These are phyloP conservation scores for Abrus precatorius DNA, from an alignment of 306 rosid species.

Conservation along the genomic window DNA sequence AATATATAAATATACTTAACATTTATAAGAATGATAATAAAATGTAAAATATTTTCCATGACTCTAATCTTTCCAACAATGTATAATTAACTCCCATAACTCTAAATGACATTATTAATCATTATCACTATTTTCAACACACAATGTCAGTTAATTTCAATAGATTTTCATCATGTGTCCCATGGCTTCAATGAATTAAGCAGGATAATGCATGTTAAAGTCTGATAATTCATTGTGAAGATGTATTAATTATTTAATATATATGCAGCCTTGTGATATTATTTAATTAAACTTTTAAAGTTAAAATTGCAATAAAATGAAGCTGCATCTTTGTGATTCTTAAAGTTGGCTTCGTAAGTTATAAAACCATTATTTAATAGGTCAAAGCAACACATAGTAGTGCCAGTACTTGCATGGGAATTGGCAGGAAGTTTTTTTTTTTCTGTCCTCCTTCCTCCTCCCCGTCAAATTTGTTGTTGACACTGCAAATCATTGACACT, in stretches of 20 bases:
- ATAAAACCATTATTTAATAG: constrained; percentile 19
- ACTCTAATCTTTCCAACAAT: constrained; percentile 9
- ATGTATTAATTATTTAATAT: background rate
- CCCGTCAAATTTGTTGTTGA: constrained; percentile 1
- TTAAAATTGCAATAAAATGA: constrained; percentile 22
- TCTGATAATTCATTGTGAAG: constrained; percentile 18
- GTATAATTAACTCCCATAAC: background rate
- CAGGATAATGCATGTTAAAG: background rate
- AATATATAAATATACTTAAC: background rate
- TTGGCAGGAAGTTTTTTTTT: constrained; percentile 13
- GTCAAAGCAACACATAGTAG: constrained; percentile 14
- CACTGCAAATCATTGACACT: background rate
- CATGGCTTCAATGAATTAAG: constrained; percentile 30
- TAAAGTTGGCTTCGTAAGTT: background rate
- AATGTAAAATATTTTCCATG: background rate
- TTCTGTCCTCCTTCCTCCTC: background rate
- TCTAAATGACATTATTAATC: background rate
- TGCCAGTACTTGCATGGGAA: constrained; percentile 6
- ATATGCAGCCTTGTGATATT: constrained; percentile 23
- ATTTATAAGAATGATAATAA: constrained; percentile 19
- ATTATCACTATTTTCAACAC: background rate
- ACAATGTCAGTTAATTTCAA: constrained; percentile 1
- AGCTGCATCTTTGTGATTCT: constrained; percentile 17
- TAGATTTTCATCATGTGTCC: background rate
- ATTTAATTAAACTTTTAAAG: constrained; percentile 20